Conservation (phyloP, 768 basidiomycete genomes). For the Suillus luteus region DNA sequence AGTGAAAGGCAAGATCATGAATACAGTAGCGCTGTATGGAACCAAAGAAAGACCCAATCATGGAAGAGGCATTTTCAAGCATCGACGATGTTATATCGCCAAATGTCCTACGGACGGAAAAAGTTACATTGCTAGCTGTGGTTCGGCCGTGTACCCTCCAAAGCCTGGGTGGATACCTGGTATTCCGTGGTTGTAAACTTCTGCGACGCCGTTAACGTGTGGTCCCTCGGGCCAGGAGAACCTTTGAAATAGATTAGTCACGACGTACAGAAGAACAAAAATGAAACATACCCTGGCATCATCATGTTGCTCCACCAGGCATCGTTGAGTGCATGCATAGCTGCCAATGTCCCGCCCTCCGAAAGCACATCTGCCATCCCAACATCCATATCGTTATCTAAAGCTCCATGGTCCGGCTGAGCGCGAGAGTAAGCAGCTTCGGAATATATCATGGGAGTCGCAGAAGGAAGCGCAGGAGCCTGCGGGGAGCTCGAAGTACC, state of each 20-base stretch:
- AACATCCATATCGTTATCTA: slow-evolving; percentile 18
- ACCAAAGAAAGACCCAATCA: neutral
- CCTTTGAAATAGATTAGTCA: slow-evolving; percentile 15
- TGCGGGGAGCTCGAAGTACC: neutral
- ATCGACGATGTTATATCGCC: neutral
- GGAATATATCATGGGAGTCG: neutral
- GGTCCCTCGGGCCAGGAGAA: slow-evolving; percentile 37
- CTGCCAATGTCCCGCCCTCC: slow-evolving; percentile 63
- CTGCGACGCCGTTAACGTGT: slow-evolving; percentile 24
- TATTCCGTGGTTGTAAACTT: slow-evolving; percentile 19
- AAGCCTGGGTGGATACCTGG: slow-evolving; percentile 24
- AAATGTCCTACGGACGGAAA: neutral
- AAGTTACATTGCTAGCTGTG: slow-evolving; percentile 29
- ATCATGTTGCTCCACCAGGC: slow-evolving; percentile 79
- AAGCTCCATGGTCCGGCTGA: slow-evolving; percentile 26
- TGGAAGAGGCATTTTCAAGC: neutral
- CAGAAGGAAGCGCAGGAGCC: slow-evolving; percentile 2
- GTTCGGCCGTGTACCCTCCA: slow-evolving; percentile 22
- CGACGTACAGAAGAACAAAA: neutral
- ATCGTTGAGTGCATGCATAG: slow-evolving; percentile 73
- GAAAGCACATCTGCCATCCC: slow-evolving; percentile 27
- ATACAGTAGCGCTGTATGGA: neutral
- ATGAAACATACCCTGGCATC: slow-evolving; percentile 70
- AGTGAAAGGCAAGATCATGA: neutral
- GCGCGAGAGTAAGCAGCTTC: slow-evolving; percentile 49